Percentiles rank a stretch among this genome's conserved stretches.
These are phyloP conservation scores for Phytophthora podocarpi DNA, from an alignment of 352 stramenopile genomes.

Conservation along the genomic window DNA sequence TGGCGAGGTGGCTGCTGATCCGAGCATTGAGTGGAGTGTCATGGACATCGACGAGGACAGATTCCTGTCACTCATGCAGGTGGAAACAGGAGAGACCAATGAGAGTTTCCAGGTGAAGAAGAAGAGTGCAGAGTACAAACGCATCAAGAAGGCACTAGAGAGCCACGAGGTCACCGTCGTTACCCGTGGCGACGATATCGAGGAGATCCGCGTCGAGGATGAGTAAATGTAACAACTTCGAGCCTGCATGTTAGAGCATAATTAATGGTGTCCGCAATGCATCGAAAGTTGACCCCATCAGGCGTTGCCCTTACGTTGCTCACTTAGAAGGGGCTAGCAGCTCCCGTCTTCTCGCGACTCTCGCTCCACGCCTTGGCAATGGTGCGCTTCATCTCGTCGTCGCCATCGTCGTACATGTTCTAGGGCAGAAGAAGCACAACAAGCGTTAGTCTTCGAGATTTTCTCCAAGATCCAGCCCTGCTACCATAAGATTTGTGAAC, in stretches of 20 bases:
- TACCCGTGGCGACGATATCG: conserved; percentile 56
- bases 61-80: conserved; percentile 73
- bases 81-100: conserved; percentile 66
- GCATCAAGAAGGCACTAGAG: conserved; percentile 73
- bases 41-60: conserved; percentile 77
- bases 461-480: background rate
- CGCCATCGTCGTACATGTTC: conserved; percentile 91
- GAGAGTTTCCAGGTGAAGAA: conserved; percentile 73
- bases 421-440: conserved; percentile 13
- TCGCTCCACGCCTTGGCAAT: conserved; percentile 90
- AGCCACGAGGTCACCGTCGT: conserved; percentile 56
- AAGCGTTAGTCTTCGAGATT: background rate
- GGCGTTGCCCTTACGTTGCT: background rate
- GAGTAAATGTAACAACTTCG: conserved; percentile 24
- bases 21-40: conserved; percentile 60
- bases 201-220: conserved; percentile 45
- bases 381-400: conserved; percentile 90
- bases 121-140: conserved; percentile 71
- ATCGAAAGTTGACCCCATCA: conserved; percentile 8
- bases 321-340: conserved; percentile 34
- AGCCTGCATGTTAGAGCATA: conserved; percentile 35
- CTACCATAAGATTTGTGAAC: no score
- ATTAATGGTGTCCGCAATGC: conserved; percentile 21
- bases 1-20: conserved; percentile 11
- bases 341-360: conserved; percentile 72